phyloP scores from a whole-genome alignment of 345 rosid genomes.

The Salix viminalis region DNA sequence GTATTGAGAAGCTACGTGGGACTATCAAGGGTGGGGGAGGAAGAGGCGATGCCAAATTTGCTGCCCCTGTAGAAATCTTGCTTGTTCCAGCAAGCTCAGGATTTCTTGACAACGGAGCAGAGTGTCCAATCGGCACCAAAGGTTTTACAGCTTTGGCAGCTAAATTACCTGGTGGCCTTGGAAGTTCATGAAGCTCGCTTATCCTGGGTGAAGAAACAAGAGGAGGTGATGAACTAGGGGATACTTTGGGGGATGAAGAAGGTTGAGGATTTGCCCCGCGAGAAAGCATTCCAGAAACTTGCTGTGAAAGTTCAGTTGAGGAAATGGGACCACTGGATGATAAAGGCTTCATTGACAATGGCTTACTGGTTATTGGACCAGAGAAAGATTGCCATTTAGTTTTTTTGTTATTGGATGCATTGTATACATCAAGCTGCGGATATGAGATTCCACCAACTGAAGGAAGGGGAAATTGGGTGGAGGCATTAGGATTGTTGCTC shows the following conservation, averaged over 20 bases:
- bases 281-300: conserved; percentile 42
- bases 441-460: conserved; percentile 41
- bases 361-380: conserved; percentile 64
- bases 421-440: conserved; percentile 38
- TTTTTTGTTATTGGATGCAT: conserved; percentile 42
- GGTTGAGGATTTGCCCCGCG: conserved; percentile 44
- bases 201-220: conserved; percentile 69
- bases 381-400: conserved; percentile 62
- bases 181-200: conserved; percentile 91
- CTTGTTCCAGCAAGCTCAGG: conserved; percentile 44
- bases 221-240: conserved; percentile 84
- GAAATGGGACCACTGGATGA: conserved; percentile 44
- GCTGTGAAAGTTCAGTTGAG: conserved; percentile 39
- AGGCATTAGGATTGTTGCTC: conserved; percentile 36
- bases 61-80: conserved; percentile 31
- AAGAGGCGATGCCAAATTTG: conserved; percentile 66
- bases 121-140: conserved; percentile 54
- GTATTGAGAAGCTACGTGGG: conserved; percentile 79
- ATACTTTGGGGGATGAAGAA: conserved; percentile 60
- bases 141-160: conserved; percentile 53
- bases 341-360: conserved; percentile 44
- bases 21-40: conserved; percentile 68
- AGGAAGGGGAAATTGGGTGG: conserved; percentile 58
- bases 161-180: conserved; percentile 69
- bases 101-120: conserved; percentile 78